A percentile compares a stretch with the other conserved stretches of the same genome.
These are phyloP conservation scores for Symbiodinium pilosum DNA, from an alignment of 73 alveolate species.

Conservation along the genomic window DNA sequence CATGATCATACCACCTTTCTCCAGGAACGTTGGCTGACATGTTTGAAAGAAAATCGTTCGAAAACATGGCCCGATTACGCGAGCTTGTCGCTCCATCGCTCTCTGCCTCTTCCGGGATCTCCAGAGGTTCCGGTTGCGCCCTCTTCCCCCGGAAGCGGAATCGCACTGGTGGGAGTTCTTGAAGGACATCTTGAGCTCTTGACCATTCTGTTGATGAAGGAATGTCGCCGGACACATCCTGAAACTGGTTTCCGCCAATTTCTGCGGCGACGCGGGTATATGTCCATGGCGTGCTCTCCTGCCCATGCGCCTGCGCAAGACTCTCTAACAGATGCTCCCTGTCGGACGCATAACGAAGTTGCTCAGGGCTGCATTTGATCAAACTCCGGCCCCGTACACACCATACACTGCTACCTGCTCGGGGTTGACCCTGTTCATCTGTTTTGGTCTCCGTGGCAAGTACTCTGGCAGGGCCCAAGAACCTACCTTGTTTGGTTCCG, in stretches of 20 bases:
- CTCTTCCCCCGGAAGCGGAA: neutral
- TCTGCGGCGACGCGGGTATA: neutral
- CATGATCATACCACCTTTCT: no score
- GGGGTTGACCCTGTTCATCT: neutral
- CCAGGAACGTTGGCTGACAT: no score
- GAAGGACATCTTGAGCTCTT: neutral
- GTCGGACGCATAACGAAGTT: neutral
- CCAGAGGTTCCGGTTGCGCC: neutral
- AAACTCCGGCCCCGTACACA: neutral
- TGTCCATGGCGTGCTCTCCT: neutral
- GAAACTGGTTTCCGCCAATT: neutral
- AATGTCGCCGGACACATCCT: neutral
- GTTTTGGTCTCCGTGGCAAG: neutral
- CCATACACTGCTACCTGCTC: neutral
- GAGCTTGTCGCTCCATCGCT: no score
- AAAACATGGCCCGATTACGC: no score
- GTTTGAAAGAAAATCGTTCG: no score
- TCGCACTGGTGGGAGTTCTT: neutral
- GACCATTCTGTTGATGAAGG: neutral
- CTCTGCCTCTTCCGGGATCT: no score
- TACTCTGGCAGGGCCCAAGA: neutral
- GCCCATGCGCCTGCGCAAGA: no score
- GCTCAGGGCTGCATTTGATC: constrained; percentile 15
- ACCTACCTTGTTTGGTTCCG: neutral
- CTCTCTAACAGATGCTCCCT: neutral